phyloP scores from a whole-genome alignment of 495 filamentous ascomycete species.

The Aspergillus affinis region DNA sequence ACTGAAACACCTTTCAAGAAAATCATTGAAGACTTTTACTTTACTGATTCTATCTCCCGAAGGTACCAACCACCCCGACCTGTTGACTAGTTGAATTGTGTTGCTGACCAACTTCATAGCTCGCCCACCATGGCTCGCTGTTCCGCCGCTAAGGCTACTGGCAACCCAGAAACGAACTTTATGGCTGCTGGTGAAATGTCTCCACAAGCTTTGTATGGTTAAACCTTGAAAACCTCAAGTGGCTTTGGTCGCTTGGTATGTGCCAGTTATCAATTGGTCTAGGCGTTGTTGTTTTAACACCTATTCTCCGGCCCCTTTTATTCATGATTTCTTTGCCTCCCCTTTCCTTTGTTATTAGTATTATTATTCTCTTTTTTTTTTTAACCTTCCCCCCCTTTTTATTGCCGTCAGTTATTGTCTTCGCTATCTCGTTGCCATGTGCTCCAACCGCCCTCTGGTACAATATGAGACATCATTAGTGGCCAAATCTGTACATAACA shows the following conservation, averaged over 20 bases:
- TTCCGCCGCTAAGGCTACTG: slow-evolving; percentile 74
- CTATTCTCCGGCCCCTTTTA: slow-evolving; percentile 17
- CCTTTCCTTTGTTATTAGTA: slow-evolving; percentile 16
- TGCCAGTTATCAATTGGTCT: slow-evolving; percentile 27
- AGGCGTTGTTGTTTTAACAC: slow-evolving; percentile 49
- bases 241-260: slow-evolving; percentile 32
- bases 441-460: slow-evolving; percentile 16
- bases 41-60: slow-evolving; percentile 93
- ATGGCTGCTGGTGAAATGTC: slow-evolving; percentile 74
- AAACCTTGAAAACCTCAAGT: slow-evolving; percentile 20
- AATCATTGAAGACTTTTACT: slow-evolving; percentile 93
- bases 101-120: slow-evolving; percentile 39
- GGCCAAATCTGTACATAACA: slow-evolving; percentile 47
- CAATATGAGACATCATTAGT: slow-evolving; percentile 28
- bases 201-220: slow-evolving; percentile 49
- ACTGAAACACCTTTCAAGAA: slow-evolving; percentile 69
- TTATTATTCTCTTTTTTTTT: slow-evolving; percentile 12
- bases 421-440: slow-evolving; percentile 25
- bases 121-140: slow-evolving; percentile 97
- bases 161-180: slow-evolving; percentile 75
- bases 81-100: slow-evolving; percentile 28
- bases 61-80: slow-evolving; percentile 53
- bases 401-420: slow-evolving; percentile 16
- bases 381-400: slow-evolving; percentile 9
- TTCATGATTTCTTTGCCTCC: slow-evolving; percentile 17